Conservation (phyloP, 768 basidiomycete species). For the Leccinum rimulosum region DNA sequence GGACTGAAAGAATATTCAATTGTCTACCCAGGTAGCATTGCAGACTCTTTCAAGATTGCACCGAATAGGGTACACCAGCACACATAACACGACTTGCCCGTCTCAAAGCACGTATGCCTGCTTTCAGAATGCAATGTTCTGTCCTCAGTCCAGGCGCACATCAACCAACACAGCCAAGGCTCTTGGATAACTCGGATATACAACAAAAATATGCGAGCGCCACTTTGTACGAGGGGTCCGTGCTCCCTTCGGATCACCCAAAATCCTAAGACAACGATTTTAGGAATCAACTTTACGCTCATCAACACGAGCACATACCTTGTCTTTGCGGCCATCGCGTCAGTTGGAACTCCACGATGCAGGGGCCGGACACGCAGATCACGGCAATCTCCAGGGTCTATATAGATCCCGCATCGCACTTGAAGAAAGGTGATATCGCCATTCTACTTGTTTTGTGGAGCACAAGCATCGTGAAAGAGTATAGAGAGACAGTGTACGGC, state of each 20-base stretch:
- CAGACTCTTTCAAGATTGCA: not conserved
- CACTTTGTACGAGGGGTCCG: not conserved
- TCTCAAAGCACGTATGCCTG: no score
- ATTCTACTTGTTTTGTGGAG: slow-evolving; percentile 24
- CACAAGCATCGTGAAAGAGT: slow-evolving; percentile 4
- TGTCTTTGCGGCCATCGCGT: slow-evolving; percentile 16
- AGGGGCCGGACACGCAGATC: slow-evolving; percentile 20
- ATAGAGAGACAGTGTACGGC: no score
- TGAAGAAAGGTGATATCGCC: slow-evolving; percentile 16
- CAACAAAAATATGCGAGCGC: not conserved
- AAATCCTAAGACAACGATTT: slow-evolving; percentile 11
- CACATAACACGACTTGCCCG: not conserved
- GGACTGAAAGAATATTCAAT: not conserved
- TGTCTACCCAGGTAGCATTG: not conserved
- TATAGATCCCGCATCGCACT: slow-evolving; percentile 14
- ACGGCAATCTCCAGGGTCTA: slow-evolving; percentile 23
- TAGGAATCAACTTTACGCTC: not conserved
- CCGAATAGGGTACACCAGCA: not conserved
- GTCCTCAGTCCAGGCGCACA: not conserved
- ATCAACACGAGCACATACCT: slow-evolving; percentile 20
- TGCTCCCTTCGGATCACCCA: slow-evolving; percentile 21
- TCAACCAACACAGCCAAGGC: not conserved
- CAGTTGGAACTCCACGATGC: slow-evolving; percentile 22
- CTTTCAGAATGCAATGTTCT: no score
- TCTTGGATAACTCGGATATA: no score